Base-by-base conservation (phyloP, 106 monocot genomes). In the Apostasia shenzhenica region DNA sequence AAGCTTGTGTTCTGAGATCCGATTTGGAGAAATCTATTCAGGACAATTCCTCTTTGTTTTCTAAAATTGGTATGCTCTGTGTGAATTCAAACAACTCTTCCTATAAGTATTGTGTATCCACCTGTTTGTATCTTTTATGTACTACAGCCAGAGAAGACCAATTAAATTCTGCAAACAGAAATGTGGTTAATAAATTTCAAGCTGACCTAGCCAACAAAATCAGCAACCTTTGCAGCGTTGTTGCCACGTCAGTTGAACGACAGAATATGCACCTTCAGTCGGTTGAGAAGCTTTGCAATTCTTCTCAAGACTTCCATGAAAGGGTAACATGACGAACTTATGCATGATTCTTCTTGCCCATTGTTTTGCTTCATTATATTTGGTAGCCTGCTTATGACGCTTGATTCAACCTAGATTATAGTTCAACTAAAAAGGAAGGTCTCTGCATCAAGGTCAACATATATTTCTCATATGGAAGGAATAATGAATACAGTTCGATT, bases 11-110 rank as follows among this genome's bases (percentile, higher is more conserved):
- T 37, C 69, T 99, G 60, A 72, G 80, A 76, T 70, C 87, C 39
- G 92, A 99, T 39, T 80, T 99, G 67, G 97, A 99, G 73, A 99
- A 93, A 63, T 85, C 87, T 69, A 73, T 82, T 37, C 68, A 78
- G 39, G 93, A 99, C 44, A 99, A 99, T 84, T 65, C 76, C 61
- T 82, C 77, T 39, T 66, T 99, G 11, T 87, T 81, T 72, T 90
- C 87, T 63, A 99, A 88, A 77, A 85, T 99, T 67, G 90, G 99
- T 92, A 80, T 69, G 12, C 7, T 67, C 6, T 66, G 43, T 39
- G 10, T 59, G 14, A 45, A 53, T 63, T 14, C 4, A 37, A 45
- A 3, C 6, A 41, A 45, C 59, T 12, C 14, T 63, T 42, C 41
- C 14, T 0, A 8, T 52, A 11, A 10, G 9, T 57, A 6, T 44